Evolutionary conservation across 495 filamentous ascomycete species (phyloP).

Genomic region (Neurospora intermedia): DNA sequence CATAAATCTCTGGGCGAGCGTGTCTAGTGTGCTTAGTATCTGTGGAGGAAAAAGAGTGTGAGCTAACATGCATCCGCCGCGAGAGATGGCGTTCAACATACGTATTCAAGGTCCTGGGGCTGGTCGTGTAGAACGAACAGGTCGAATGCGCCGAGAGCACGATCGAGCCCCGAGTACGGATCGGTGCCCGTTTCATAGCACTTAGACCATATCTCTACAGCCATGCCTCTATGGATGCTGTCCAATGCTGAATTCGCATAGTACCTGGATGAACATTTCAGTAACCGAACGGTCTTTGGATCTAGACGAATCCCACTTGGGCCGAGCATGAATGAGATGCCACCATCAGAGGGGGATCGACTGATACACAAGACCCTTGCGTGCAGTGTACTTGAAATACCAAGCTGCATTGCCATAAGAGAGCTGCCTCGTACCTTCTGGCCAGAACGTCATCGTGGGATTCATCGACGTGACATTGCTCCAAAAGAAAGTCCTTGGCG

Average conservation of each 20-base stretch:
- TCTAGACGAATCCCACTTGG: neutral
- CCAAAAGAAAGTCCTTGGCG: conserved; percentile 73
- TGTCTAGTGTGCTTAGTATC: conserved; percentile 53
- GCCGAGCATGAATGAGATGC: neutral
- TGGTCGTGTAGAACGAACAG: conserved; percentile 69
- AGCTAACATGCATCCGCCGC: conserved; percentile 1
- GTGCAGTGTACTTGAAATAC: neutral
- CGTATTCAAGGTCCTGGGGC: conserved; percentile 62
- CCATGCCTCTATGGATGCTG: conserved; percentile 70
- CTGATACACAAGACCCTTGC: neutral
- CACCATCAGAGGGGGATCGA: neutral
- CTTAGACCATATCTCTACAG: conserved; percentile 63
- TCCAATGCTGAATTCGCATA: conserved; percentile 62
- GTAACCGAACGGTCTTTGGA: neutral
- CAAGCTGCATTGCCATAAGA: neutral
- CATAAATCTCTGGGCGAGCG: conserved; percentile 45
- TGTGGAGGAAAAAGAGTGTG: conserved; percentile 9
- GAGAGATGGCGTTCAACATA: conserved; percentile 23
- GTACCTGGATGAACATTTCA: conserved; percentile 40
- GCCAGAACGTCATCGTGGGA: conserved; percentile 66
- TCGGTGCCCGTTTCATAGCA: conserved; percentile 21
- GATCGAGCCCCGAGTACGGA: conserved; percentile 44
- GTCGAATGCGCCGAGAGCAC: conserved; percentile 71
- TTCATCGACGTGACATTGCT: conserved; percentile 48
- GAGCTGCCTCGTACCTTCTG: conserved; percentile 46